Evolutionary conservation across 106 monocot species (phyloP).

Genomic region (Alisma plantagoaquatica): DNA sequence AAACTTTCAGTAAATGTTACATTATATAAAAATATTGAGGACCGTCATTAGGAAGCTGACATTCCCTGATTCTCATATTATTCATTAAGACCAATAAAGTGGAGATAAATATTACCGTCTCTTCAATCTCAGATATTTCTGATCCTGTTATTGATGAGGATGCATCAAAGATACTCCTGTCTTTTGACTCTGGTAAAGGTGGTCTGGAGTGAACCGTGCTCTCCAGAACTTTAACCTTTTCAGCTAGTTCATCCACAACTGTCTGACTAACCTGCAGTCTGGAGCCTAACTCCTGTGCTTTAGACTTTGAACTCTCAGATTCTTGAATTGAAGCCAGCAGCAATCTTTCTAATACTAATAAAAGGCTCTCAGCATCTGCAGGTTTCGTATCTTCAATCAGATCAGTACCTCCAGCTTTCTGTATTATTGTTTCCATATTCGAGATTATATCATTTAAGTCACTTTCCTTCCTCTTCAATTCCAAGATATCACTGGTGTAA

Average conservation of each 20-base stretch:
- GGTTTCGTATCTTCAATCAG: slow-evolving; percentile 38
- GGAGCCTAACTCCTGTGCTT: slow-evolving; percentile 50
- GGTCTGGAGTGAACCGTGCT: slow-evolving; percentile 33
- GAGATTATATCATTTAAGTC: slow-evolving; percentile 38
- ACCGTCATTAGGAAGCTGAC: no score
- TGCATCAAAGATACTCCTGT: slow-evolving; percentile 55
- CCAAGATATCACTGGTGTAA: slow-evolving; percentile 14
- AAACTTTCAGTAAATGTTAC: no score
- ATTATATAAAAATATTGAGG: no score
- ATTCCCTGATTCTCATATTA: no score
- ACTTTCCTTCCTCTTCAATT: slow-evolving; percentile 32
- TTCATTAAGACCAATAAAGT: no score
- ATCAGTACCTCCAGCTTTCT: slow-evolving; percentile 43
- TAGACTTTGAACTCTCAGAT: slow-evolving; percentile 51
- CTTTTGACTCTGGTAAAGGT: slow-evolving; percentile 41
- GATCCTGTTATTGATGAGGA: slow-evolving; percentile 38
- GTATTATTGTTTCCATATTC: slow-evolving; percentile 49
- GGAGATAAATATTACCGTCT: slow-evolving; percentile 36
- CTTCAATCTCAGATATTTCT: slow-evolving; percentile 90
- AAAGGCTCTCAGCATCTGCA: slow-evolving; percentile 23
- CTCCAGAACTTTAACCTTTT: slow-evolving; percentile 57
- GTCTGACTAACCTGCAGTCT: slow-evolving; percentile 56
- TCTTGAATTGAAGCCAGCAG: slow-evolving; percentile 25
- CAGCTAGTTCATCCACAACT: slow-evolving; percentile 41
- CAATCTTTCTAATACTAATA: slow-evolving; percentile 49